Conservation (phyloP, 768 basidiomycete species). For the Trametes punicea region DNA sequence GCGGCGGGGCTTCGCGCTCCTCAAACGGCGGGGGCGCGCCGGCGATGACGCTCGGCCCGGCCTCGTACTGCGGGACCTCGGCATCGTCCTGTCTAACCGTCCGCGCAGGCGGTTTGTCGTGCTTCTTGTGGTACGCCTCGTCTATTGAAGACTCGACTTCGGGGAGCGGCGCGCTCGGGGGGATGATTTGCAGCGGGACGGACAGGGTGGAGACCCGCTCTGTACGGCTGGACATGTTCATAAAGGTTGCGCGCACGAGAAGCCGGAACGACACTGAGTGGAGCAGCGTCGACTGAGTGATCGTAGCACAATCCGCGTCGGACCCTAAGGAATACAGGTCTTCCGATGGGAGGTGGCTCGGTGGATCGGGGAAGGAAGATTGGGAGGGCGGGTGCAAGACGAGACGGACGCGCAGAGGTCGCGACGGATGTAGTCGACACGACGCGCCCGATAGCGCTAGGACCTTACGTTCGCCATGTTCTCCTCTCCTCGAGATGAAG, state of each 20-base stretch:
- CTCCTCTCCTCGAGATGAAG: conserved; percentile 23
- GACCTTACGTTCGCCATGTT: conserved; percentile 41
- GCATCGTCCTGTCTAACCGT: conserved; percentile 68
- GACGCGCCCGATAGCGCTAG: conserved; percentile 88
- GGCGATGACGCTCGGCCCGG: conserved; percentile 71
- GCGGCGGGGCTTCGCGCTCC: conserved; percentile 77
- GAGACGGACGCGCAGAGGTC: conserved; percentile 73
- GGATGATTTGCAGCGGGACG: conserved; percentile 70
- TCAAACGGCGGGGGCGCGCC: conserved; percentile 81
- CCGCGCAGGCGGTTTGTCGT: conserved; percentile 71
- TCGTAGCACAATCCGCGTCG: conserved; percentile 66
- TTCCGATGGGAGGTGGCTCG: conserved; percentile 7
- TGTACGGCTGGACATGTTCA: conserved; percentile 63
- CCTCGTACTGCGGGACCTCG: conserved; percentile 69
- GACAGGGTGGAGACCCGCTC: conserved; percentile 62
- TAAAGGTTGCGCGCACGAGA: conserved; percentile 71
- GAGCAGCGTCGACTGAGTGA: conserved; percentile 78
- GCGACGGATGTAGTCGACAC: conserved; percentile 81
- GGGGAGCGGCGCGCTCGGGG: conserved; percentile 75
- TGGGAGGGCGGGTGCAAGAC: conserved; percentile 52
- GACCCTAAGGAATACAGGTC: conserved; percentile 46
- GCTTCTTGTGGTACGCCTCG: conserved; percentile 82
- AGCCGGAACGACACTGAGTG: conserved; percentile 81
- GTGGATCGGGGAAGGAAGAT: conserved; percentile 3
- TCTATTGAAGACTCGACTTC: conserved; percentile 72